Percentiles rank a stretch among this genome's conserved stretches.
These are phyloP conservation scores for Phytophthora citrophthora DNA, from an alignment of 352 stramenopile species.

Conservation along the genomic window DNA sequence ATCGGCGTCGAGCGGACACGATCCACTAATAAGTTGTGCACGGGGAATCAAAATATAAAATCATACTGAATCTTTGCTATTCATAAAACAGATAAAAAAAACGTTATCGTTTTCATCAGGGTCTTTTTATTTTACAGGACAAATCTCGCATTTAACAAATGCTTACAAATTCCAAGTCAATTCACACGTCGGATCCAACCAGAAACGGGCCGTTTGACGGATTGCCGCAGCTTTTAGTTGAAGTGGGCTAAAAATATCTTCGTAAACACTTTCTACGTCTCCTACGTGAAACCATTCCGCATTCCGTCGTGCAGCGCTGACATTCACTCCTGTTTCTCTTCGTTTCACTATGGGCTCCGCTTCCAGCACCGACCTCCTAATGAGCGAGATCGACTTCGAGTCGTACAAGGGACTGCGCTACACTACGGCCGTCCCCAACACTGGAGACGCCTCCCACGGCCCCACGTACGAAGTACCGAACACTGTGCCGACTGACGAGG, in stretches of 20 bases:
- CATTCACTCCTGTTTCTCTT: slow-evolving; percentile 18
- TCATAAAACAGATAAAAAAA: not conserved
- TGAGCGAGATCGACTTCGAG: slow-evolving; percentile 69
- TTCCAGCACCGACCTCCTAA: slow-evolving; percentile 40
- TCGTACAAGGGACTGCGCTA: slow-evolving; percentile 55
- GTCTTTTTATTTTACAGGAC: not conserved
- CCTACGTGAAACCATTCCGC: slow-evolving; percentile 15
- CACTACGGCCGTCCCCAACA: slow-evolving; percentile 45
- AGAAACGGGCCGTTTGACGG: slow-evolving; percentile 10
- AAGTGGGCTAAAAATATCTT: slow-evolving; percentile 26
- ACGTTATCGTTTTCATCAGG: not conserved
- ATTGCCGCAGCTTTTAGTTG: not conserved
- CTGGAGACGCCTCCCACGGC: slow-evolving; percentile 44
- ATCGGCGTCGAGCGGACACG: not conserved
- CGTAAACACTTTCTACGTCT: slow-evolving; percentile 12
- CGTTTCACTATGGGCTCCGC: slow-evolving; percentile 44
- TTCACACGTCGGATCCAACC: slow-evolving; percentile 12
- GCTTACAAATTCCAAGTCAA: slow-evolving; percentile 11
- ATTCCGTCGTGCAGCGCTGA: not conserved
- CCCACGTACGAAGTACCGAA: slow-evolving; percentile 45
- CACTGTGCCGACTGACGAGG: slow-evolving; percentile 35
- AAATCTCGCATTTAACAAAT: slow-evolving; percentile 5
- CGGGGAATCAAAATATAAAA: not conserved
- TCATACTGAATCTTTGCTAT: not conserved
- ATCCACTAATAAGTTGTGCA: not conserved